A percentile compares a stretch with the other conserved stretches of the same genome.
These are phyloP conservation scores for Aphanoascus verrucosus DNA, from an alignment of 2,329 filamentous ascomycete genomes.

Conservation along the genomic window DNA sequence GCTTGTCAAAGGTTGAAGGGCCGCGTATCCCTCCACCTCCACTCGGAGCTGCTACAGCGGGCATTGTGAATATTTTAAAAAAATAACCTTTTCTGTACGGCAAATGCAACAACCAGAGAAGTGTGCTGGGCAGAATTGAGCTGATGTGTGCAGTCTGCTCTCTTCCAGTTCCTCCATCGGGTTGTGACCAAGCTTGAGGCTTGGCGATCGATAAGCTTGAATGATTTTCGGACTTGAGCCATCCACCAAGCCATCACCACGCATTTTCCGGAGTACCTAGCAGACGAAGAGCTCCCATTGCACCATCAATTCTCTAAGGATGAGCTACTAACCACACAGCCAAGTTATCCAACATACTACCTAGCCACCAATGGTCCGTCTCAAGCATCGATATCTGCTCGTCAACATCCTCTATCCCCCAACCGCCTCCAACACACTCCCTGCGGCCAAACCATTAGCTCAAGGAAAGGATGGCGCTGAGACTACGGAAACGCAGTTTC, in stretches of 20 bases:
- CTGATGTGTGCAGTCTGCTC: not conserved
- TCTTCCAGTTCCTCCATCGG: not conserved
- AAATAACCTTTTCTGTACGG: not conserved
- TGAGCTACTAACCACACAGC: not conserved
- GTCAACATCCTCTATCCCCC: conserved; percentile 82
- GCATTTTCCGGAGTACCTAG: no score
- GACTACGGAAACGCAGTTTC: conserved; percentile 34
- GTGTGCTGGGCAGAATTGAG: not conserved
- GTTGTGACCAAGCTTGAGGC: not conserved
- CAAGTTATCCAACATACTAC: not conserved
- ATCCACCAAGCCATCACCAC: no score
- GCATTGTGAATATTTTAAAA: conserved; percentile 36
- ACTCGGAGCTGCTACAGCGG: conserved; percentile 45
- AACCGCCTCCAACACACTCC: conserved; percentile 19
- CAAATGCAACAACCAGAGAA: not conserved
- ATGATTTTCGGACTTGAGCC: no score
- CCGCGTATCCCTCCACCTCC: conserved; percentile 40
- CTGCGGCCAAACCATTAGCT: conserved; percentile 4
- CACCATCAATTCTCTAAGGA: no score
- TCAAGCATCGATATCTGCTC: conserved; percentile 94
- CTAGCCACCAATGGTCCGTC: conserved; percentile 62
- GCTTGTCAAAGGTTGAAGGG: conserved; percentile 61
- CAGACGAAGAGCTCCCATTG: no score
- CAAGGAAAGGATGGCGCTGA: not conserved
- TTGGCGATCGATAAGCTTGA: not conserved